Evolutionary conservation across 495 filamentous ascomycete genomes (phyloP), one percentile per base, ranked within the genome.

Genomic region (Pyrenopolyporus hunteri): DNA sequence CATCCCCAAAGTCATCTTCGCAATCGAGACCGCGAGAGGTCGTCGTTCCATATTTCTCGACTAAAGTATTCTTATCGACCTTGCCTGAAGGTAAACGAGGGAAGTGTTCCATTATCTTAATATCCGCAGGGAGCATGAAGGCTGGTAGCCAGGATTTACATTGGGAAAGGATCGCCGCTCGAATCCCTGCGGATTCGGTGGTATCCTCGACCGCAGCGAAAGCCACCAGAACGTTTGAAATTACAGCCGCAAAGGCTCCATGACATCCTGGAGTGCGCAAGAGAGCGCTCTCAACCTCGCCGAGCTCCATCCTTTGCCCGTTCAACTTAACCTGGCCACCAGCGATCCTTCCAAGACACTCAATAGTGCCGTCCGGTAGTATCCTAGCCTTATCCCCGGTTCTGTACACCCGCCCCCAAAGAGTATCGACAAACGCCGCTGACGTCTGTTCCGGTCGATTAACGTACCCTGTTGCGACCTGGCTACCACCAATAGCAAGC

Each of bases 331-430:
- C 84, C 68, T 96, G 91, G 2, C 89, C 89, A 14, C 81, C 82
- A 0, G 81, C 79, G 9, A 97, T 87, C 32, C 93, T 86, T 3
- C 93, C 93, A 2, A 92, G 82, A 67, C 89, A 94, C 61, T 96
- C 90, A 1, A 97, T 77, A 0, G 80, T 80, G 1, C 92, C 91
- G 33, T 87, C 83, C 0, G 80, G 73, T 6, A 86, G 74, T 29
- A 93, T 81, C 11, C 85, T 78, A 0, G 89, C 93, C 59, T 86
- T 87, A 70, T 98, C 93, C 3, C 93, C 93, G 1, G 93, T 98
- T 17, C 89, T 81, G 73, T 97, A 97, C 16, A 93, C 78, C 63
- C 59, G 85, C 74, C 70, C 81, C 70, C 74, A 81, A 6, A 72
- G 79, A 39, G 85, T 79, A 1, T 83, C 60, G 14, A 79, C 70